These are phyloP conservation scores for Penicillium flavigenum DNA, from an alignment of 495 filamentous ascomycete genomes.

Conservation along the genomic window DNA sequence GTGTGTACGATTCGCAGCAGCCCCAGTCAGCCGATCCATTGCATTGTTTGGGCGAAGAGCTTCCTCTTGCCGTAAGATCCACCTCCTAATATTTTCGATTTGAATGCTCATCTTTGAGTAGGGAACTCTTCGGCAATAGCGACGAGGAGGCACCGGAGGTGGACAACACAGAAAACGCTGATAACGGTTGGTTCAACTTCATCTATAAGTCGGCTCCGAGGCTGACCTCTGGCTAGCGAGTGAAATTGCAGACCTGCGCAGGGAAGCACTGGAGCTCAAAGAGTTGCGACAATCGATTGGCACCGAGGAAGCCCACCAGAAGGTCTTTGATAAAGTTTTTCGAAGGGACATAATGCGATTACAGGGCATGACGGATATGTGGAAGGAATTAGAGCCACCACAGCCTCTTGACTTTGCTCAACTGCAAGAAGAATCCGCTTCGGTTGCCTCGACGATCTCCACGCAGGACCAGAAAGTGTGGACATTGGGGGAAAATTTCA, in stretches of 20 bases:
- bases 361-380: conserved; percentile 93
- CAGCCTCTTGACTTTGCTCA: conserved; percentile 66
- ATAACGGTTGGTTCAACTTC: conserved; percentile 59
- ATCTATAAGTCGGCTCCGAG: not conserved
- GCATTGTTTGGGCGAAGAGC: conserved; percentile 99
- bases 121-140: conserved; percentile 87
- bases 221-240: conserved; percentile 51
- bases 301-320: conserved; percentile 70
- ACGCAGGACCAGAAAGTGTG: conserved; percentile 74
- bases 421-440: conserved; percentile 48
- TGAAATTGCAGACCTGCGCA: conserved; percentile 82
- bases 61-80: conserved; percentile 74
- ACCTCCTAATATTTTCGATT: no score
- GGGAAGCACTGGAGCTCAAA: conserved; percentile 80
- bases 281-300: conserved; percentile 82
- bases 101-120: conserved; percentile 21
- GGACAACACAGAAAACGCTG: conserved; percentile 72
- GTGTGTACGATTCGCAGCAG: conserved; percentile 97
- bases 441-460: conserved; percentile 53
- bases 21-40: conserved; percentile 93
- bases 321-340: conserved; percentile 93
- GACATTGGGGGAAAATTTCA: conserved; percentile 76
- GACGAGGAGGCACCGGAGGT: conserved; percentile 73
- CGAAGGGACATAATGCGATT: conserved; percentile 79
- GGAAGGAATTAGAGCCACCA: conserved; percentile 79